Evolutionary conservation across 306 rosid genomes (phyloP).

Genomic region (Trifolium pratense): DNA sequence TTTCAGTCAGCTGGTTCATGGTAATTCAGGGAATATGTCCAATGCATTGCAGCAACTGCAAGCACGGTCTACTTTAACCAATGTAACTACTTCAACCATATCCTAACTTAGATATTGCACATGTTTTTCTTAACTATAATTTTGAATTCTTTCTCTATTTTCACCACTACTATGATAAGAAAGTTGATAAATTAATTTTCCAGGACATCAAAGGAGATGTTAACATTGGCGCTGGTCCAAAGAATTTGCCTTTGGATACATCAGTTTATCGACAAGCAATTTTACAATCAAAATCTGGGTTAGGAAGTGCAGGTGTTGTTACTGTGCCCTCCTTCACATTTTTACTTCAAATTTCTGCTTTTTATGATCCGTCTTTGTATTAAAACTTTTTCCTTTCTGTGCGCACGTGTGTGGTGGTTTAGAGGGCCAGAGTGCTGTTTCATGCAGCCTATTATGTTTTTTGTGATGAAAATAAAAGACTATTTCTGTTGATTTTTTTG

Average conservation of each 20-base stretch:
- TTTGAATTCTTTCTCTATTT: conserved; percentile 21
- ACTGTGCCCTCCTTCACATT: background rate
- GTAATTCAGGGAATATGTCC: conserved; percentile 73
- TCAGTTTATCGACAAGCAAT: conserved; percentile 76
- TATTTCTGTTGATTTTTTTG: too few species aligned
- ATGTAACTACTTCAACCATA: conserved; percentile 58
- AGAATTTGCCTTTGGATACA: conserved; percentile 80
- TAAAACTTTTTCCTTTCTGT: background rate
- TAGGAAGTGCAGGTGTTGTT: conserved; percentile 68
- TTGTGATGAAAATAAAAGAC: too few species aligned
- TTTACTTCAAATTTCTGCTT: conserved; percentile 14
- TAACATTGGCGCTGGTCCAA: conserved; percentile 61
- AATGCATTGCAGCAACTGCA: conserved; percentile 81
- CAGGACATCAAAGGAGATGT: conserved; percentile 78
- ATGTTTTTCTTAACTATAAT: conserved; percentile 1
- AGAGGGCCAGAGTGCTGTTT: conserved; percentile 1
- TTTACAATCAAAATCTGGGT: conserved; percentile 78
- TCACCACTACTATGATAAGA: conserved; percentile 39
- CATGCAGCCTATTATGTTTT: conserved; percentile 3
- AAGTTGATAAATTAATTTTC: conserved; percentile 46
- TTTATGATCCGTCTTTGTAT: conserved; percentile 12
- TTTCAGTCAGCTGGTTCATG: conserved; percentile 78
- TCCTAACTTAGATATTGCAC: conserved; percentile 31
- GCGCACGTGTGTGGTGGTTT: conserved; percentile 1
- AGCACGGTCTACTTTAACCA: conserved; percentile 59